Evolutionary conservation across 2,329 filamentous ascomycete species (phyloP).

Genomic region (Scytalidium lignicola): DNA sequence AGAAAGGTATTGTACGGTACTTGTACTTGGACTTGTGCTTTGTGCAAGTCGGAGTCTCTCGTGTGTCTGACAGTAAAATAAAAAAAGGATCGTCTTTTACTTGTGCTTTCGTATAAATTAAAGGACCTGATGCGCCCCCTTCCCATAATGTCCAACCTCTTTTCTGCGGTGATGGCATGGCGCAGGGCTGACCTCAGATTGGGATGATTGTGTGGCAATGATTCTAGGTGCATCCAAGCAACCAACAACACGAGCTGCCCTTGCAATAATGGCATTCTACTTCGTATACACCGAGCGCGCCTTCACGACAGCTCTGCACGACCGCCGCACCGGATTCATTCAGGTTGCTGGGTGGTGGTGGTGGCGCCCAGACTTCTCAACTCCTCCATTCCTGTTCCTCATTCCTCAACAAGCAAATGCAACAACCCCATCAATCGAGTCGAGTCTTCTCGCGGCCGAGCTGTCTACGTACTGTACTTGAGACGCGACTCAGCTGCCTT

Average conservation of each 20-base stretch:
- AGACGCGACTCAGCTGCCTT: too few species aligned
- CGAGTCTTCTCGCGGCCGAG: not conserved
- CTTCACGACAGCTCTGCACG: not conserved
- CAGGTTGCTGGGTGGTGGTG: not conserved
- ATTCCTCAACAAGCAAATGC: not conserved
- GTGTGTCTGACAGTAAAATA: too few species aligned
- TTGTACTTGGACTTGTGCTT: too few species aligned
- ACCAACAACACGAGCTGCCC: not conserved
- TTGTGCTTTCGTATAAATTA: not conserved
- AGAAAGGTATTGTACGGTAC: too few species aligned
- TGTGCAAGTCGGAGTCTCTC: too few species aligned
- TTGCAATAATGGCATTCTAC: not conserved
- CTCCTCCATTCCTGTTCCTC: too few species aligned
- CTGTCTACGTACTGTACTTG: too few species aligned
- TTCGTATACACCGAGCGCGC: not conserved
- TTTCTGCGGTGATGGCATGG: not conserved
- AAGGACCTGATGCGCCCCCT: too few species aligned
- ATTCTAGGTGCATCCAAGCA: not conserved
- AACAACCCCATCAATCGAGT: not conserved
- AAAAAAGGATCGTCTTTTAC: too few species aligned
- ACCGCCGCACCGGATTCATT: not conserved
- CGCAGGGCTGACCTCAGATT: not conserved
- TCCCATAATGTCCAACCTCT: not conserved
- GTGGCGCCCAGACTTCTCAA: not conserved
- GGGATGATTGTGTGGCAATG: not conserved